These are phyloP conservation scores for Ogataea wickerhamii DNA, from an alignment of 805 yeast genomes.

Conservation along the genomic window DNA sequence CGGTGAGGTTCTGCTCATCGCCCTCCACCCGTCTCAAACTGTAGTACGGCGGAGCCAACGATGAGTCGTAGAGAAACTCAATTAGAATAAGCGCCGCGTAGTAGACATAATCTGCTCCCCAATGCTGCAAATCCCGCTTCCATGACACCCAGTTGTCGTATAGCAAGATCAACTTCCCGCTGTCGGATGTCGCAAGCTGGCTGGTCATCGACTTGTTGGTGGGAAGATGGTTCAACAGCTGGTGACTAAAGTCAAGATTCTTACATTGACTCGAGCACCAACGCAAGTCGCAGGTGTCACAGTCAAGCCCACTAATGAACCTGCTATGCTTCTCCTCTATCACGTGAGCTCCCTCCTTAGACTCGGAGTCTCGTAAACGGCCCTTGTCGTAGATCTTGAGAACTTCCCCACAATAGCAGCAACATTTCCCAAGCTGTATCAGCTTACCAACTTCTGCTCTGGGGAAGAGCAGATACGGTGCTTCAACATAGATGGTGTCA, in stretches of 20 bases:
- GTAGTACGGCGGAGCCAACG: constrained; percentile 16
- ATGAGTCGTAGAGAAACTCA: constrained; percentile 21
- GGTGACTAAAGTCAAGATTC: constrained; percentile 26
- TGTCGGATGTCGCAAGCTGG: constrained; percentile 11
- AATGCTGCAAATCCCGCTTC: constrained; percentile 9
- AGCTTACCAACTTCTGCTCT: constrained; percentile 24
- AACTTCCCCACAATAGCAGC: constrained; percentile 32
- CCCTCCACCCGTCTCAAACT: constrained; percentile 14
- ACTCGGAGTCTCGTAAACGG: constrained; percentile 18
- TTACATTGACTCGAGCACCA: constrained; percentile 32
- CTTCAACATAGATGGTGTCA: constrained; percentile 26
- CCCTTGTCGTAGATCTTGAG: constrained; percentile 31
- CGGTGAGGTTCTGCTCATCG: constrained; percentile 9
- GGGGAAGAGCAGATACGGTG: constrained; percentile 29
- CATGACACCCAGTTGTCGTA: constrained; percentile 26
- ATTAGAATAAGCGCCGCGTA: constrained; percentile 20
- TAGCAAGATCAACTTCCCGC: constrained; percentile 14
- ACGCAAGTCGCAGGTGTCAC: constrained; percentile 25
- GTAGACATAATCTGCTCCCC: constrained; percentile 17
- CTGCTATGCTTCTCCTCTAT: constrained; percentile 26
- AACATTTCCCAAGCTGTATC: constrained; percentile 30
- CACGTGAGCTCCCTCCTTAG: constrained; percentile 11
- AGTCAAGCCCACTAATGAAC: constrained; percentile 30
- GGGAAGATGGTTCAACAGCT: constrained; percentile 27
- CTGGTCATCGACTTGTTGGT: constrained; percentile 28